Conservation (phyloP, 371 early-diverging fungal genomes). For the Rhizomucor pusillus region DNA sequence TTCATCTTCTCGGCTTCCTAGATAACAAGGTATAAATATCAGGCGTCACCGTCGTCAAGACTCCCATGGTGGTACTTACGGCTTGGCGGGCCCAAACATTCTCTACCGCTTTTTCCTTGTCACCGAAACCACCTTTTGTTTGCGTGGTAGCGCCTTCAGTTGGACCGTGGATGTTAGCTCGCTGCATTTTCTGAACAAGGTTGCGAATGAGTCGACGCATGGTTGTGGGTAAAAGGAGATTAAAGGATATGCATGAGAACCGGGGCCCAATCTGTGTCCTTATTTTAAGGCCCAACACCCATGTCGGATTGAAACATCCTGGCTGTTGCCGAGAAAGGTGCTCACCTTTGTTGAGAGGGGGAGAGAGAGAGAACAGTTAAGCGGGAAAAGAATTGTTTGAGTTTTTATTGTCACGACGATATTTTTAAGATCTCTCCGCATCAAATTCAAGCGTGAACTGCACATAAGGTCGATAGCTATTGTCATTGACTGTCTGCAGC, state of each 20-base stretch:
- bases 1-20: conserved; percentile 50
- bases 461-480: conserved; percentile 90
- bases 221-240: too few species aligned
- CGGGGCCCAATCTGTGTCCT: too few species aligned
- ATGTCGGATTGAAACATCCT: too few species aligned
- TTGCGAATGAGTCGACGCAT: background rate
- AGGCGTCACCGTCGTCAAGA: too few species aligned
- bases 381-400: too few species aligned
- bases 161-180: background rate
- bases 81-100: conserved; percentile 47
- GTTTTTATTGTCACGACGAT: too few species aligned
- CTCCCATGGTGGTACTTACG: conserved; percentile 31
- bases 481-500: conserved; percentile 73
- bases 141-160: conserved; percentile 39
- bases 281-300: too few species aligned
- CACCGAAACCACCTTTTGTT: conserved; percentile 34
- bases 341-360: too few species aligned
- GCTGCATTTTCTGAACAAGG: background rate
- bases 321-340: too few species aligned
- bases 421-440: conserved; percentile 20
- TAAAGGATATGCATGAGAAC: too few species aligned
- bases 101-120: conserved; percentile 49
- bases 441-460: conserved; percentile 74
- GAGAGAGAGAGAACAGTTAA: too few species aligned
- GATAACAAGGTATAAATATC: too few species aligned